Base-by-base conservation (phyloP, 257 asterid species). In the Buddleja alternifolia region DNA sequence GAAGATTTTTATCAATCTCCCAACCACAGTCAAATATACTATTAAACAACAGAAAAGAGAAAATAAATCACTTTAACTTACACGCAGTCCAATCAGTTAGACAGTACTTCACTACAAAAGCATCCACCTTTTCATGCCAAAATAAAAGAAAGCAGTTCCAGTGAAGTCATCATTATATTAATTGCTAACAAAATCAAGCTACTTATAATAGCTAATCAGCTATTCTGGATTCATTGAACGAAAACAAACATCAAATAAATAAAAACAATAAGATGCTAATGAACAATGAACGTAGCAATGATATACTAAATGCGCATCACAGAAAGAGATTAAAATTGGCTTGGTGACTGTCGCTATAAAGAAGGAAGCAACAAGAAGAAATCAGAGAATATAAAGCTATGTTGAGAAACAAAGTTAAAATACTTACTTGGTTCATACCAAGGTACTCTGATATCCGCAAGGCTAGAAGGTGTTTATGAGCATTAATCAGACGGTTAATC, bases 401-500 rank as follows among this genome's bases (percentile, higher is more conserved):
- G 20, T 20, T 3, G 32, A 41, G 48, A 71, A 32, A 57, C 15
- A 20, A 19, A 41, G 66, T 60, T 19, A 58, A 36, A 46, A 21
- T 29, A 76, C 96, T 84, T 79, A 91, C 99, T 83, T 86, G 89
- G 71, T 83, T 94, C 83, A 94, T 69, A 47, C 84, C 84, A 54
- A 94, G 93, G 76, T 90, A 91, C 59, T 88, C 96, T 51, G 97
- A 94, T 79, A 91, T 79, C 71, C 92, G 89, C 73, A 89, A 75
- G 29, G 97, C 96, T 60, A 91, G 82, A 69, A 89, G 90, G 83
- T 94, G 96, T 25, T 83, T 80, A 76, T 89, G 87, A 66, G 97
- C 90, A 86, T 91, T 89, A 74, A 87, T 83, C 74, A 94, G 81
- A 68, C 99, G 97, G 50, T 89, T 95, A 78, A 91, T 86, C 76